Evolutionary conservation across 768 basidiomycete species (phyloP), one percentile per base, ranked within the genome.

Genomic region (Hygrocybe coccinea): DNA sequence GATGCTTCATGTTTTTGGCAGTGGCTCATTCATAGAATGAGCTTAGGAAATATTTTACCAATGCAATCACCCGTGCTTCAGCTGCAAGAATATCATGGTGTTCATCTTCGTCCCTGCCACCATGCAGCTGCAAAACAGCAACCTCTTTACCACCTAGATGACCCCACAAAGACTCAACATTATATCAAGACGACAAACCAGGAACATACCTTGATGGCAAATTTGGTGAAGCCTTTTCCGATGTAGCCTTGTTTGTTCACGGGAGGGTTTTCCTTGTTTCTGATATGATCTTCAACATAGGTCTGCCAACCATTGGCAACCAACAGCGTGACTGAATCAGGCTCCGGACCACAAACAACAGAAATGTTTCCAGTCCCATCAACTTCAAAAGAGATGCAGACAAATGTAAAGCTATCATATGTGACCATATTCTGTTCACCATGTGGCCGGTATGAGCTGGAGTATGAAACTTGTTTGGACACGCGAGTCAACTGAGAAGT

Each of bases 261-360:
- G n/a, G n/a, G n/a, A n/a, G n/a, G n/a, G n/a, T n/a, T n/a, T n/a
- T n/a, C n/a, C n/a, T n/a, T n/a, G n/a, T n/a, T n/a, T n/a, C n/a
- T n/a, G n/a, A n/a, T n/a, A n/a, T n/a, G n/a, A n/a, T n/a, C n/a
- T n/a, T n/a, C n/a, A n/a, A n/a, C n/a, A n/a, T n/a, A n/a, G n/a
- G n/a, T n/a, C n/a, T 8, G 29, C 29, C 29, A 29, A 8, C 29
- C 29, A 29, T 29, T 29, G 3, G 29, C 29, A n/a, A 22, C 24
- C 12, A 49, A 35, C 36, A 64, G 33, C 24, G 49, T 47, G 5
- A 61, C 58, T 5, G 41, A 43, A 25, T 57, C 47, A 6, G 17
- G 8, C 15, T 56, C 48, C 21, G 22, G 11, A 22, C 46, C 21
- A 8, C 44, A 11, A 14, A 55, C 25, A 1, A 55, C 10, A 3